A percentile compares a stretch with the other conserved stretches of the same genome.
Conservation (phyloP, 768 basidiomycete species). For the Suillus subaureus region DNA sequence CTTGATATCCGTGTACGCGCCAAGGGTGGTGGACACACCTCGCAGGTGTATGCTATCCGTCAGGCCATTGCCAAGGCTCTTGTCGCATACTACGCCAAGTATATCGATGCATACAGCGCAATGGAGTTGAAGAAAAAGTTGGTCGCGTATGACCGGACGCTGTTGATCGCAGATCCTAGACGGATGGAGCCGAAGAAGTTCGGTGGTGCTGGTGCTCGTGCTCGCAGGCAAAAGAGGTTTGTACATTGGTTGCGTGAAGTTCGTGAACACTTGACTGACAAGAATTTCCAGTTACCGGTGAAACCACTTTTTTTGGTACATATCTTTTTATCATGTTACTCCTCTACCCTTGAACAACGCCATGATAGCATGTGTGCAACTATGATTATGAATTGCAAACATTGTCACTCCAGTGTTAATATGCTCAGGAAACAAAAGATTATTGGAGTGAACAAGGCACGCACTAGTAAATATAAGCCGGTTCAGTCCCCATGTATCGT, state of each 20-base stretch:
- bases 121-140: constrained; percentile 98
- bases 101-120: constrained; percentile 95
- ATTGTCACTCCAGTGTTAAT: neutral
- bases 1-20: constrained; percentile 98
- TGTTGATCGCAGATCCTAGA: constrained; percentile 92
- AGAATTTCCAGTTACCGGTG: constrained; percentile 65
- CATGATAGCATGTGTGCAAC: constrained; percentile 39
- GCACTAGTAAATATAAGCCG: neutral
- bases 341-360: constrained; percentile 39
- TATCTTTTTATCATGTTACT: constrained; percentile 48
- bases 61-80: constrained; percentile 98
- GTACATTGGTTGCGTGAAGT: neutral
- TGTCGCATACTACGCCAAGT: constrained; percentile 98
- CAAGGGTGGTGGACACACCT: constrained; percentile 99
- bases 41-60: constrained; percentile 97
- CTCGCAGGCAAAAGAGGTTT: constrained; percentile 96
- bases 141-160: constrained; percentile 90
- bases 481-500: neutral
- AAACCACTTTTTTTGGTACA: constrained; percentile 29
- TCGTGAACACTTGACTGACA: neutral
- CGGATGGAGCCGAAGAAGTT: constrained; percentile 99
- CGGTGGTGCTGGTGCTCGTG: constrained; percentile 97
- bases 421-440: neutral
- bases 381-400: constrained; percentile 23
- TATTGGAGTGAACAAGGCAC: neutral